Conservation (phyloP, 2,329 filamentous ascomycete species). For the Penicillium fuscoglaucum region DNA sequence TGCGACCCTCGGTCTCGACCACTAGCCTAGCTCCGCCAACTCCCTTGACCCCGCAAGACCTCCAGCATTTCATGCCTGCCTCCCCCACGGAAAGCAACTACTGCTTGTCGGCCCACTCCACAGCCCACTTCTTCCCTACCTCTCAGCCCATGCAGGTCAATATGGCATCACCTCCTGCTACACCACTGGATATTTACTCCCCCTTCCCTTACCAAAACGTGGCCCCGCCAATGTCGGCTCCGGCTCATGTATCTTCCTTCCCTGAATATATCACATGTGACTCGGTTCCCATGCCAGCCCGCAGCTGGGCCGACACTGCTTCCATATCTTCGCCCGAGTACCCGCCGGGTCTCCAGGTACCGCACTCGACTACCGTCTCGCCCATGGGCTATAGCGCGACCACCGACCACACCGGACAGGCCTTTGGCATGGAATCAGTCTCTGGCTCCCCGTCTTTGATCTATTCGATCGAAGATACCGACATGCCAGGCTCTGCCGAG, state of each 20-base stretch:
- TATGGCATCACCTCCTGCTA: slow-evolving; percentile 47
- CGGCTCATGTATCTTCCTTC: slow-evolving; percentile 46
- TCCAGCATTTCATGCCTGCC: slow-evolving; percentile 43
- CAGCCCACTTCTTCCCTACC: slow-evolving; percentile 38
- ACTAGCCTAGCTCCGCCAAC: slow-evolving; percentile 44
- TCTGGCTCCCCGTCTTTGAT: slow-evolving; percentile 36
- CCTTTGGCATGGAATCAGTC: slow-evolving; percentile 30
- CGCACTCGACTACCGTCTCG: slow-evolving; percentile 38
- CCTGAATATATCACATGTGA: slow-evolving; percentile 44
- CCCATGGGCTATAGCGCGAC: slow-evolving; percentile 41
- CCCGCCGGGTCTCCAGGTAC: slow-evolving; percentile 35
- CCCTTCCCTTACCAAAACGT: slow-evolving; percentile 40
- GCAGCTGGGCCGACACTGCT: slow-evolving; percentile 44
- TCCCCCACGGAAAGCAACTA: slow-evolving; percentile 42
- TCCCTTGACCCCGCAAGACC: slow-evolving; percentile 45
- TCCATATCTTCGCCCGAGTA: slow-evolving; percentile 47
- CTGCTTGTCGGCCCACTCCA: slow-evolving; percentile 38
- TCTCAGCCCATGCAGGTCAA: slow-evolving; percentile 45
- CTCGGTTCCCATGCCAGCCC: slow-evolving; percentile 39
- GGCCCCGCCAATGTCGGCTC: slow-evolving; percentile 44
- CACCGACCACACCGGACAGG: slow-evolving; percentile 31
- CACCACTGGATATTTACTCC: slow-evolving; percentile 44
- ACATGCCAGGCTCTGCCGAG: slow-evolving; percentile 28
- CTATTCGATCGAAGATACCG: slow-evolving; percentile 35
- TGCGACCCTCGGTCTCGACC: slow-evolving; percentile 38